These are phyloP conservation scores for Aspergillus olivimuriae DNA, from an alignment of 495 filamentous ascomycete species.

Conservation along the genomic window DNA sequence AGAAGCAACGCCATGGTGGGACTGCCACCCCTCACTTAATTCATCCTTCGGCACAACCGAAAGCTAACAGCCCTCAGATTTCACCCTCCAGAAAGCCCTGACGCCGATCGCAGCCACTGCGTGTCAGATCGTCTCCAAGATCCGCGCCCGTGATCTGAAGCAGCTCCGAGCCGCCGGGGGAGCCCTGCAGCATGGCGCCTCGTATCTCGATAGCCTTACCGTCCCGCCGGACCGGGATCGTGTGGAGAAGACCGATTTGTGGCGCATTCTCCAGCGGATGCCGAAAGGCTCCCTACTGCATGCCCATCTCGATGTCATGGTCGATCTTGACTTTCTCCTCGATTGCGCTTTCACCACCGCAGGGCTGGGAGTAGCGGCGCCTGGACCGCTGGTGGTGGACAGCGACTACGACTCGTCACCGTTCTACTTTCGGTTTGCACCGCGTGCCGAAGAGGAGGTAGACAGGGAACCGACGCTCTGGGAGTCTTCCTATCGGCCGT, in stretches of 20 bases:
- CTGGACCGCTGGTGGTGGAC: constrained; percentile 42
- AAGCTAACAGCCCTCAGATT: constrained; percentile 19
- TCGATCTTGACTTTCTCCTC: constrained; percentile 74
- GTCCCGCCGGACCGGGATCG: constrained; percentile 58
- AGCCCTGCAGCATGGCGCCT: neutral
- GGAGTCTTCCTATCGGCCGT: constrained; percentile 51
- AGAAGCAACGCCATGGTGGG: constrained; percentile 74
- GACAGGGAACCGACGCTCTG: constrained; percentile 47
- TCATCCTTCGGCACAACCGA: neutral
- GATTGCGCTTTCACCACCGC: constrained; percentile 62
- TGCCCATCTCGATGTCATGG: constrained; percentile 84
- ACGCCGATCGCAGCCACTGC: constrained; percentile 70
- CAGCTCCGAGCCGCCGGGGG: constrained; percentile 55
- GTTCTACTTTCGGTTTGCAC: constrained; percentile 48
- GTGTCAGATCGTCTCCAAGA: constrained; percentile 67
- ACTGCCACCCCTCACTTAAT: neutral
- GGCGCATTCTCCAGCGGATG: constrained; percentile 77
- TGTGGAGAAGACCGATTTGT: constrained; percentile 77
- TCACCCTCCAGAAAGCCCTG: constrained; percentile 50
- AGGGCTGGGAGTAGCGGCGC: constrained; percentile 64
- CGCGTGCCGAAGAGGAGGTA: constrained; percentile 4
- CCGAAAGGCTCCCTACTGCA: constrained; percentile 89
- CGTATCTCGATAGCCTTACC: neutral
- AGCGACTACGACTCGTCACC: constrained; percentile 40
- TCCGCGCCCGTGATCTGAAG: constrained; percentile 67